Evolutionary conservation across 192 early-diverging fungal genomes (phyloP), one percentile per base, ranked within the genome.

Genomic region (Podila epicladia): DNA sequence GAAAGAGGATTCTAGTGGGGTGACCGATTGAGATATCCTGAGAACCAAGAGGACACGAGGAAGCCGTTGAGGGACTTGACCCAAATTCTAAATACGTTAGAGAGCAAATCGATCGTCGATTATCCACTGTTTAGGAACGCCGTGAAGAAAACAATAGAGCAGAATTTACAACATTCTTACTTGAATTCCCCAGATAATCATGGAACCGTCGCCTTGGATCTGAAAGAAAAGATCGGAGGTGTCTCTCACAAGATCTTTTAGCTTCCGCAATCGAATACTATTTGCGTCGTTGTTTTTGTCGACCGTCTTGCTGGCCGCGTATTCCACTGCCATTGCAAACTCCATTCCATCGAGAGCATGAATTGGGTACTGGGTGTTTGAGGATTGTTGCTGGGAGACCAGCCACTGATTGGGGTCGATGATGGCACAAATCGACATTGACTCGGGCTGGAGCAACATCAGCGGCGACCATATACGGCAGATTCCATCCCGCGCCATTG

Each of bases 101-200:
- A 45, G 41, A 45, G 41, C 1, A 17, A 12, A 41, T 9, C 1
- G 11, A 45, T 45, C 41, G 41, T 45, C 41, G 15, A 17, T 45
- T 3, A 45, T 12, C 41, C 15, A 2, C 15, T 45, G 41, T 17
- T 4, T 45, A 17, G 8, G 41, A 4, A 45, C 4, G 41, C 41
- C 41, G 29, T 29, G 29, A 29, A 17, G 41, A 1, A 41, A 8
- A 15, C 73, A 63, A 29, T 4, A 31, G 17, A 28, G 19, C 9
- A 61, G 4, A 12, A 15, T n/a, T 19, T 28, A 32, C 49, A 28
- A 33, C 3, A 7, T 33, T 33, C 33, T 0, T 85, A 93, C 93
- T 83, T 94, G 90, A 29, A 96, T 78, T 9, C 93, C 94, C 94
- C 94, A 96, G 28, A 95, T 87, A 19, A 89, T 82, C 73, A 95